A percentile compares a stretch with the other conserved stretches of the same genome.
Conservation (phyloP, 768 basidiomycete genomes). For the Cantharellus cinnabarinus region DNA sequence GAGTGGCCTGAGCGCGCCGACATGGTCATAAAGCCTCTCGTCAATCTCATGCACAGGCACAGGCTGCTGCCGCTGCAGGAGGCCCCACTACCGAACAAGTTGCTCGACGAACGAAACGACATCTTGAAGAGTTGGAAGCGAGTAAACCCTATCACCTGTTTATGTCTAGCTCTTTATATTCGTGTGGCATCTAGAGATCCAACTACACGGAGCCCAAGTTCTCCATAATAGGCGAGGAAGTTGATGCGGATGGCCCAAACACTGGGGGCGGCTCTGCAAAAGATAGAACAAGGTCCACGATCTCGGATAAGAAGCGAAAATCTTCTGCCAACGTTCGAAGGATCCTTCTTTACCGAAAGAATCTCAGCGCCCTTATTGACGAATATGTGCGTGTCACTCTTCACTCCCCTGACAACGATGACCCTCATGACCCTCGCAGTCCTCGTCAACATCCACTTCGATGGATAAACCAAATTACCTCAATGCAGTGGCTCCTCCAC, state of each 20-base stretch:
- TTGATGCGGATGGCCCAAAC: slow-evolving; percentile 26
- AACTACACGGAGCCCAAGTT: slow-evolving; percentile 47
- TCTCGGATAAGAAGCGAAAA: slow-evolving; percentile 72
- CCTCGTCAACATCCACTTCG: slow-evolving; percentile 22
- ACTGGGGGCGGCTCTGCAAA: slow-evolving; percentile 31
- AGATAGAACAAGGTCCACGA: slow-evolving; percentile 53
- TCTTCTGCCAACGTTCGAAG: slow-evolving; percentile 63
- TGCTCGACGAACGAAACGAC: slow-evolving; percentile 52
- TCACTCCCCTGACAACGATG: background rate
- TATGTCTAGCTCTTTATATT: slow-evolving; percentile 7
- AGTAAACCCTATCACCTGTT: slow-evolving; percentile 5
- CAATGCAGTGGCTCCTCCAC: slow-evolving; percentile 39
- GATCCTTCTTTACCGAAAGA: slow-evolving; percentile 69
- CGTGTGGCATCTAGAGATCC: slow-evolving; percentile 31
- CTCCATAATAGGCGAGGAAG: slow-evolving; percentile 11
- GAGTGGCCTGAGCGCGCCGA: too few species aligned
- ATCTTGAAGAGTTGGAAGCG: slow-evolving; percentile 75
- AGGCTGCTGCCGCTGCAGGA: background rate
- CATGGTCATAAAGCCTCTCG: background rate
- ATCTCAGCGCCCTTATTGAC: slow-evolving; percentile 46
- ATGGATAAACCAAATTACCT: slow-evolving; percentile 44
- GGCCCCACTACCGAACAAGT: slow-evolving; percentile 31
- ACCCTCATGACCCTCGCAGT: background rate
- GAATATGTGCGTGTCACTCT: slow-evolving; percentile 41
- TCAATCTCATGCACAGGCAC: background rate